Percentiles rank a stretch among this genome's conserved stretches.
Evolutionary conservation across 2,329 filamentous ascomycete genomes (phyloP).

Genomic region (Nannizziopsis barbatae): DNA sequence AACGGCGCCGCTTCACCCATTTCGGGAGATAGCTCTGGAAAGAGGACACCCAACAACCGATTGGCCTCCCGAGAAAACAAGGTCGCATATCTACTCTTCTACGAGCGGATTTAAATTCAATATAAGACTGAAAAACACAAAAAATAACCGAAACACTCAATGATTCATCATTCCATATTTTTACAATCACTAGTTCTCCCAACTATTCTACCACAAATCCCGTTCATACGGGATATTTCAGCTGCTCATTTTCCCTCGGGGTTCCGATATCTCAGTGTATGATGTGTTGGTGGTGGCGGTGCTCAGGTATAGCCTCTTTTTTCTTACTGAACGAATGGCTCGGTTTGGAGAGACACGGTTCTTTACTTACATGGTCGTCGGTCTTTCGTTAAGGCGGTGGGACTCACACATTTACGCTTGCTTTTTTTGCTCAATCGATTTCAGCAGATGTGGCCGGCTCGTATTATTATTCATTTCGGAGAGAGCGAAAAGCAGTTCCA

Average conservation of each 20-base stretch:
- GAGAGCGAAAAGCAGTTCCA: not conserved
- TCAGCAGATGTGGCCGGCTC: not conserved
- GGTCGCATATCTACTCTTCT: constrained; percentile 93
- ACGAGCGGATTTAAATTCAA: constrained; percentile 53
- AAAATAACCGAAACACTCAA: too few species aligned
- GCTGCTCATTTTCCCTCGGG: too few species aligned
- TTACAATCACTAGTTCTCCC: not conserved
- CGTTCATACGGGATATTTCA: too few species aligned
- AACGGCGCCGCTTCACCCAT: constrained; percentile 46
- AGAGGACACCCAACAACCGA: constrained; percentile 44
- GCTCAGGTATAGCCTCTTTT: constrained; percentile 1
- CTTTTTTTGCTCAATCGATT: not conserved
- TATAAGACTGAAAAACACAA: not conserved
- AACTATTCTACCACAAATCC: not conserved
- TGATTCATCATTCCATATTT: not conserved
- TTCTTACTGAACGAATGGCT: not conserved
- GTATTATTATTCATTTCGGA: constrained; percentile 4
- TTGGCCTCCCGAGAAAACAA: constrained; percentile 77
- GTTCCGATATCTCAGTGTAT: not conserved
- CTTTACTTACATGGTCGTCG: constrained; percentile 5
- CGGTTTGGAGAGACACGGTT: not conserved
- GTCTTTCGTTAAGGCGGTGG: not conserved
- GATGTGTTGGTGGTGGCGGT: not conserved
- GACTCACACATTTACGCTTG: not conserved
- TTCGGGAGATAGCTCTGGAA: constrained; percentile 44